Conservation (phyloP, 192 early-diverging fungal species). For the Umbelopsis sp. region DNA sequence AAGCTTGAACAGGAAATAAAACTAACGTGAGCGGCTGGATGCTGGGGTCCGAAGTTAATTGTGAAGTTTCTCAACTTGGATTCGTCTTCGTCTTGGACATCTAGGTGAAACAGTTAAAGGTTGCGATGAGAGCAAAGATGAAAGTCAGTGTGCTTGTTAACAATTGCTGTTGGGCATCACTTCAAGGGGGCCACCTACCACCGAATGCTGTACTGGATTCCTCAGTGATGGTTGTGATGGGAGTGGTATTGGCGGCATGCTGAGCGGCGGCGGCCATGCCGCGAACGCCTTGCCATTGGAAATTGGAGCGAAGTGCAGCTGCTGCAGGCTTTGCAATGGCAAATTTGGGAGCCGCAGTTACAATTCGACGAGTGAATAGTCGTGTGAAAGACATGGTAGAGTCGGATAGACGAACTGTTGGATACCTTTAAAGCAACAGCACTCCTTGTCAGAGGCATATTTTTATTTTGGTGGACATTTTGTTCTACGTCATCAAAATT, state of each 20-base stretch:
- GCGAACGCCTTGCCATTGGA: conserved; percentile 23
- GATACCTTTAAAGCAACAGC: background rate
- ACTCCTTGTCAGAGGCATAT: no score
- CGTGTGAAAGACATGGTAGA: conserved; percentile 35
- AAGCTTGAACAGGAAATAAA: conserved; percentile 52
- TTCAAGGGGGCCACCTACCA: conserved; percentile 1
- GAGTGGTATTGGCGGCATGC: background rate
- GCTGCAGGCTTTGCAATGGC: conserved; percentile 10
- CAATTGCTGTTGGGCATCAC: background rate
- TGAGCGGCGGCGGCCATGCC: conserved; percentile 36
- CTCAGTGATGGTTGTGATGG: conserved; percentile 37
- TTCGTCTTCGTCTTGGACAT: conserved; percentile 49
- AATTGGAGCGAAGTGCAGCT: conserved; percentile 14
- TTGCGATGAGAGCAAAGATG: background rate
- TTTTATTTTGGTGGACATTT: no score
- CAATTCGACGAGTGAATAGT: conserved; percentile 34
- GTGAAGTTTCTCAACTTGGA: conserved; percentile 74
- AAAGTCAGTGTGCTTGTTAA: background rate
- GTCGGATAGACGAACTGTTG: background rate
- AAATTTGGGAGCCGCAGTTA: conserved; percentile 16
- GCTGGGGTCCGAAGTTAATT: conserved; percentile 99
- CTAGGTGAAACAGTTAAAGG: conserved; percentile 7
- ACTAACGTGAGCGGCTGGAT: conserved; percentile 90
- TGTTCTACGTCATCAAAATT: no score
- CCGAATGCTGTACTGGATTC: conserved; percentile 25